Evolutionary conservation across 306 rosid genomes (phyloP).

Genomic region (Rosa rugosa): DNA sequence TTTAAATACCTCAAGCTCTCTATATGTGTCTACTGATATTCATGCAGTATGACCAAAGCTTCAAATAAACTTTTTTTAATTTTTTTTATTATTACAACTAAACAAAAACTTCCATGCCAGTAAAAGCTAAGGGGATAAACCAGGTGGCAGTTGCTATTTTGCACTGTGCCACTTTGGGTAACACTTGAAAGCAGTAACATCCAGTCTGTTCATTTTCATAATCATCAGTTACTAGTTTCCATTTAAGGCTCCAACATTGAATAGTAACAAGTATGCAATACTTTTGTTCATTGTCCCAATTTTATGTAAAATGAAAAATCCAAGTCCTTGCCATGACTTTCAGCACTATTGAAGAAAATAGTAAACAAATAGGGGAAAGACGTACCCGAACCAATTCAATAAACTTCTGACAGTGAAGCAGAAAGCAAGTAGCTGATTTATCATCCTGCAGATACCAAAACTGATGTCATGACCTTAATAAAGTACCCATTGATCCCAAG

Average conservation of each 20-base stretch:
- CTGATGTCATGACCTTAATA: conserved; percentile 8
- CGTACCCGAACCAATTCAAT: conserved; percentile 94
- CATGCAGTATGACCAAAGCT: not conserved
- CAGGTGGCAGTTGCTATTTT: no score
- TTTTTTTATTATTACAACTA: no score
- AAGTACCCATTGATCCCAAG: not conserved
- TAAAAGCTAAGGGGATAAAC: no score
- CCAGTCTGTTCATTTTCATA: not conserved
- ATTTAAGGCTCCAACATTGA: not conserved
- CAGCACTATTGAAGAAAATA: not conserved
- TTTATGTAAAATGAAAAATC: not conserved
- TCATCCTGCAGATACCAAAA: conserved; percentile 72
- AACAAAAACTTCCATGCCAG: no score
- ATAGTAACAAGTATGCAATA: not conserved
- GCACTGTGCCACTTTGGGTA: no score
- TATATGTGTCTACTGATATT: not conserved
- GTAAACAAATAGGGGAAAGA: conserved; percentile 26
- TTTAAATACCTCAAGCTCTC: conserved; percentile 22
- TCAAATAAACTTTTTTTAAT: not conserved
- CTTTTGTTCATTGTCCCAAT: not conserved
- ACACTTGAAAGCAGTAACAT: no score
- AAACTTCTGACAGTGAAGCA: conserved; percentile 92
- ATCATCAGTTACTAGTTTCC: not conserved
- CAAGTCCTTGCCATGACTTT: not conserved
- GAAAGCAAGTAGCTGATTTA: conserved; percentile 87